Conservation (phyloP, 768 basidiomycete species). For the Tephrocybe sp. region DNA sequence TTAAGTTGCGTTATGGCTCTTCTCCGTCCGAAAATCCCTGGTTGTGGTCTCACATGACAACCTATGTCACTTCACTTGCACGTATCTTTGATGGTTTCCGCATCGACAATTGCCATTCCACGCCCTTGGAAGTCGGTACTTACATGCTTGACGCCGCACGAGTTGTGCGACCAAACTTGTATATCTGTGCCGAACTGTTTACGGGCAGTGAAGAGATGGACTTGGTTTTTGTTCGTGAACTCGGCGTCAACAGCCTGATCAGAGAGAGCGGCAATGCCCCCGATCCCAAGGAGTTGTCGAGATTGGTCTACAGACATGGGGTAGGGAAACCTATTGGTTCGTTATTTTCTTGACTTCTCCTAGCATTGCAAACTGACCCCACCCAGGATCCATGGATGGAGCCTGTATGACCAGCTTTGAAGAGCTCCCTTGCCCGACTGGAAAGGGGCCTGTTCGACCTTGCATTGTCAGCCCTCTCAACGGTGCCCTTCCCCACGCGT, state of each 20-base stretch:
- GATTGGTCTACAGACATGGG: constrained; percentile 85
- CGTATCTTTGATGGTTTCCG: constrained; percentile 91
- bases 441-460: constrained; percentile 72
- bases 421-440: constrained; percentile 78
- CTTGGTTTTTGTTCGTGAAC: constrained; percentile 80
- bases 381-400: constrained; percentile 87
- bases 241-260: constrained; percentile 92
- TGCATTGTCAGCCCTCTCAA: constrained; percentile 77
- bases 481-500: constrained; percentile 87
- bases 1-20: constrained; percentile 92
- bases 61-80: constrained; percentile 81
- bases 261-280: constrained; percentile 91
- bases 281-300: constrained; percentile 88
- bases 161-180: constrained; percentile 86
- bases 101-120: constrained; percentile 98
- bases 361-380: background rate
- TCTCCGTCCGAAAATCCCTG: constrained; percentile 82
- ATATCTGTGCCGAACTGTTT: constrained; percentile 95
- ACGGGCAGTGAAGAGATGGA: constrained; percentile 96
- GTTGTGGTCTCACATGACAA: constrained; percentile 90
- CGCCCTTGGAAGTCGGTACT: constrained; percentile 95
- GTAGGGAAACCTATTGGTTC: constrained; percentile 89
- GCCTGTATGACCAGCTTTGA: constrained; percentile 77
- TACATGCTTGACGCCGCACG: constrained; percentile 89
- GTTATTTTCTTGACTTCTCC: constrained; percentile 17